A percentile compares a stretch with the other conserved stretches of the same genome.
phyloP scores from a whole-genome alignment of 2,329 filamentous ascomycete genomes.

The Aspergillus carbonarius region DNA sequence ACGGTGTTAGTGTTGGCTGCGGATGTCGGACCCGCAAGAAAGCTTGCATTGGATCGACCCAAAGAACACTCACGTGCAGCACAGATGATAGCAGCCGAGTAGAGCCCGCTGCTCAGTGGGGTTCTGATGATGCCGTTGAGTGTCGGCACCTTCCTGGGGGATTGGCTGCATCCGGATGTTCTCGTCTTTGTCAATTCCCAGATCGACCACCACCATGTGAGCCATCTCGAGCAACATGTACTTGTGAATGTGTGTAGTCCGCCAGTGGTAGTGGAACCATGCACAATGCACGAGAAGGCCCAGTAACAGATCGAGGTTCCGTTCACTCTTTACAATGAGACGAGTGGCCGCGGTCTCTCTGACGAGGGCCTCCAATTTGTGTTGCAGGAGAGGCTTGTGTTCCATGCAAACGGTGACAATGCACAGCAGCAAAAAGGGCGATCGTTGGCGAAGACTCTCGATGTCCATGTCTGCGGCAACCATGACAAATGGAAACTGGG shows the following conservation, averaged over 20 bases:
- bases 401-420: constrained; percentile 3
- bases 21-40: no score
- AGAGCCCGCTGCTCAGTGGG: constrained; percentile 8
- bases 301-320: constrained; percentile 11
- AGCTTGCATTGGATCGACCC: no score
- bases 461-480: background rate
- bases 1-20: background rate
- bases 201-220: constrained; percentile 6
- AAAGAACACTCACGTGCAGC: constrained; percentile 1
- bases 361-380: constrained; percentile 1
- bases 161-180: constrained; percentile 4
- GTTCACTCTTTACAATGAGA: constrained; percentile 6
- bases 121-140: background rate
- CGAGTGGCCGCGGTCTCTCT: constrained; percentile 1
- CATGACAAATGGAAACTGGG: constrained; percentile 14
- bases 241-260: constrained; percentile 10
- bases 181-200: background rate
- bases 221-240: constrained; percentile 11
- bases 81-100: constrained; percentile 12
- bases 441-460: background rate
- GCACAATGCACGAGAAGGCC: constrained; percentile 14
- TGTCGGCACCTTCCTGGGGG: background rate
- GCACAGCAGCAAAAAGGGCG: constrained; percentile 9
- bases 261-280: constrained; percentile 15
- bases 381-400: constrained; percentile 1